These are phyloP conservation scores for Leccinum olivaceopallidum DNA, from an alignment of 768 basidiomycete genomes.

Conservation along the genomic window DNA sequence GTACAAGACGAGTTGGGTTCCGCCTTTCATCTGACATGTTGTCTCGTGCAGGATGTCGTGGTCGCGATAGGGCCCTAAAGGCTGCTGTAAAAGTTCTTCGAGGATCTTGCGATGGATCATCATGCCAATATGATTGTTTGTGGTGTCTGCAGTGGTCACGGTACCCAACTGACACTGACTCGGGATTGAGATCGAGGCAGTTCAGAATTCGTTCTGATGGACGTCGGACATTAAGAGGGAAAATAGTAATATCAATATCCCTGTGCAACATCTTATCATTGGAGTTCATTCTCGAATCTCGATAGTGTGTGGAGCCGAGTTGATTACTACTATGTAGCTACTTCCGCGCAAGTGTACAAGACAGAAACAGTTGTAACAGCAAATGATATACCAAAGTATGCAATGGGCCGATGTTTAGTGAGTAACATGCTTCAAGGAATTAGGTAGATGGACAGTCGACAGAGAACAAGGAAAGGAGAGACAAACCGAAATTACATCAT, in stretches of 20 bases:
- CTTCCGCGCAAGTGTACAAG: slow-evolving; percentile 31
- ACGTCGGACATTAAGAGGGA: neutral
- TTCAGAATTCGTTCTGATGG: neutral
- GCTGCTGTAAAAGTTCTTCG: slow-evolving; percentile 25
- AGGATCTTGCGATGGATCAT: slow-evolving; percentile 22
- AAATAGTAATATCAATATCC: neutral
- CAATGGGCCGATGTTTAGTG: slow-evolving; percentile 28
- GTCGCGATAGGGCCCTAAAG: slow-evolving; percentile 35
- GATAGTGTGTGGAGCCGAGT: neutral
- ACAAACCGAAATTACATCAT: slow-evolving; percentile 30
- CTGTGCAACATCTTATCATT: neutral
- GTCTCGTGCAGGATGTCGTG: slow-evolving; percentile 23
- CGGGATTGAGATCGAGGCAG: neutral
- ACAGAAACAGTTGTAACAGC: slow-evolving; percentile 30
- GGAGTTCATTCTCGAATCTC: too few relatives aligned
- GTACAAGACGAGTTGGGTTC: slow-evolving; percentile 23
- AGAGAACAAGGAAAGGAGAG: slow-evolving; percentile 12
- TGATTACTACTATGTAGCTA: slow-evolving; percentile 20
- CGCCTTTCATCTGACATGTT: slow-evolving; percentile 17
- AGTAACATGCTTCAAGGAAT: slow-evolving; percentile 23
- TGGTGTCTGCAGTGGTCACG: neutral
- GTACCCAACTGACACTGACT: too few relatives aligned
- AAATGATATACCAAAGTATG: slow-evolving; percentile 31
- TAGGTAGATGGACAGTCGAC: slow-evolving; percentile 25
- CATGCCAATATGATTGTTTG: slow-evolving; percentile 8